phyloP scores from a whole-genome alignment of 176 grass and related monocot species.

The Eragrostis curvula region DNA sequence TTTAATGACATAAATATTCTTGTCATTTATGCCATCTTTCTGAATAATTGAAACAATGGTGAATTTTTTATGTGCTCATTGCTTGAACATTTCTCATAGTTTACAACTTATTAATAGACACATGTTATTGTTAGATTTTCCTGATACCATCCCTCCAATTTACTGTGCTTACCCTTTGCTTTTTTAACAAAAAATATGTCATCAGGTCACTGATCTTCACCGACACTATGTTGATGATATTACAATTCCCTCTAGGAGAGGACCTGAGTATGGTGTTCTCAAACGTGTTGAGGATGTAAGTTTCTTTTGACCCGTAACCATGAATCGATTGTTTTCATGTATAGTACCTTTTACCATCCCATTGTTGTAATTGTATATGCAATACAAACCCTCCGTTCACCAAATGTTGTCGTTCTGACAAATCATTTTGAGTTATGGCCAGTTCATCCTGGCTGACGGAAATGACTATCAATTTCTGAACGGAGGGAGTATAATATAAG shows the following conservation, averaged over 20 bases:
- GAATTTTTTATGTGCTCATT: constrained; percentile 18
- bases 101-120: constrained; percentile 1
- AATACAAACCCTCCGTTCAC: neutral
- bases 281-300: constrained; percentile 97
- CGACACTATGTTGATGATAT: constrained; percentile 97
- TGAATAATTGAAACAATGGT: neutral
- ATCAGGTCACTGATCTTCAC: constrained; percentile 93
- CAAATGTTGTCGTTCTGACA: too few species aligned
- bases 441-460: too few species aligned
- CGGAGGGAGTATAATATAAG: constrained; percentile 1
- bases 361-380: neutral
- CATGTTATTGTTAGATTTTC: neutral
- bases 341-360: constrained; percentile 3
- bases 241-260: constrained; percentile 90
- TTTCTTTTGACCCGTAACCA: constrained; percentile 24
- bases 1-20: constrained; percentile 28
- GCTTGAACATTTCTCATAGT: neutral
- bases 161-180: constrained; percentile 11
- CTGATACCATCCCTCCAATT: neutral
- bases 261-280: constrained; percentile 74
- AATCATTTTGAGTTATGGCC: too few species aligned
- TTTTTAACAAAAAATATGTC: constrained; percentile 18
- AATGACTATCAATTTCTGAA: too few species aligned
- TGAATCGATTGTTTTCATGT: neutral
- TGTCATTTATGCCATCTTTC: constrained; percentile 27